phyloP scores from a whole-genome alignment of 2,329 filamentous ascomycete genomes.

The Fusarium longipes region DNA sequence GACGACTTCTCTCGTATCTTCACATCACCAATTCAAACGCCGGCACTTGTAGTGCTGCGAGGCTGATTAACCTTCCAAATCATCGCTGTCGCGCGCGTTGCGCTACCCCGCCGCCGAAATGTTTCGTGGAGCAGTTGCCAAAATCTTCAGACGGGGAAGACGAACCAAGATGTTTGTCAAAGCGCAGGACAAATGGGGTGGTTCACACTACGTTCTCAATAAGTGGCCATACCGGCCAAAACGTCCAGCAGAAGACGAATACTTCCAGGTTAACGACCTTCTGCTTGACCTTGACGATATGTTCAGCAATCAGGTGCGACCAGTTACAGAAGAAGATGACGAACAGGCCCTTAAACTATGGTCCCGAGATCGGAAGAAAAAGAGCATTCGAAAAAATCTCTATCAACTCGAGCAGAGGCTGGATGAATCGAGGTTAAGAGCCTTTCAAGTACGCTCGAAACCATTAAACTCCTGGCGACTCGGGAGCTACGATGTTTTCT shows the following conservation, averaged over 20 bases:
- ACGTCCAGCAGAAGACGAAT: constrained; percentile 35
- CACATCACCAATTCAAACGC: background rate
- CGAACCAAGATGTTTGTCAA: constrained; percentile 44
- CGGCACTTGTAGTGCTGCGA: background rate
- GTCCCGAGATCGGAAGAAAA: constrained; percentile 39
- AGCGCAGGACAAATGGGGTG: constrained; percentile 32
- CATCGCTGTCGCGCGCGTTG: background rate
- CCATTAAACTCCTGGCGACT: constrained; percentile 53
- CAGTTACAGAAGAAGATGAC: constrained; percentile 53
- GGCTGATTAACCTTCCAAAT: background rate
- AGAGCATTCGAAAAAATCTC: constrained; percentile 45
- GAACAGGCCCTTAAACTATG: constrained; percentile 48
- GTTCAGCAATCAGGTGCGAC: constrained; percentile 57
- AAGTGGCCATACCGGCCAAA: constrained; percentile 24
- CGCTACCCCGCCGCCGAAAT: constrained; percentile 24
- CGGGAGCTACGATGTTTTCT: constrained; percentile 57
- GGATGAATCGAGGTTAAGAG: constrained; percentile 42
- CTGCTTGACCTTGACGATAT: constrained; percentile 66
- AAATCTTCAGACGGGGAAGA: constrained; percentile 1
- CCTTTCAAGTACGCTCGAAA: constrained; percentile 40
- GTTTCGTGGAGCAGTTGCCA: constrained; percentile 23
- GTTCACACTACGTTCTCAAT: constrained; percentile 48
- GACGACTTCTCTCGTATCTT: background rate
- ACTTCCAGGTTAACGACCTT: constrained; percentile 56
- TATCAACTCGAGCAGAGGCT: constrained; percentile 48